Percentiles rank a stretch among this genome's conserved stretches.
Conservation (phyloP, 2,329 filamentous ascomycete species). For the Magnaporthiopsis poae region DNA sequence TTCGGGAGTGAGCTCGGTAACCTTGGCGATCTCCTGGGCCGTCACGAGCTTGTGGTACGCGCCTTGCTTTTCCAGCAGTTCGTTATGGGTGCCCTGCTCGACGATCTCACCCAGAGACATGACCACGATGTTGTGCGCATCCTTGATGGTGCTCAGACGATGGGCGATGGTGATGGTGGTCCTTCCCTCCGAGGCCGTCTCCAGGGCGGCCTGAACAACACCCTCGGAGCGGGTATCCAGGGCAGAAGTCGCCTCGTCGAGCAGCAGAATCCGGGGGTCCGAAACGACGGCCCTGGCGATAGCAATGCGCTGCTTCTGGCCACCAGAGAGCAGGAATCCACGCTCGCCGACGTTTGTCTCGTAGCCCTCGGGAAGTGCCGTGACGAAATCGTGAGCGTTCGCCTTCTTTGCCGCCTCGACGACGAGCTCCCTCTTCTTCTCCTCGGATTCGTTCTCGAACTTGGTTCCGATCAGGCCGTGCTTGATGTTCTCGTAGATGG, state of each 20-base stretch:
- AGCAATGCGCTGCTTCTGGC: conserved; percentile 93
- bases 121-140: conserved; percentile 91
- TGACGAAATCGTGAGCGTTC: conserved; percentile 89
- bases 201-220: conserved; percentile 84
- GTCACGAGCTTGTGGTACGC: conserved; percentile 80
- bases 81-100: conserved; percentile 82
- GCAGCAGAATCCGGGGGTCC: conserved; percentile 80
- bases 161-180: conserved; percentile 97
- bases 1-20: conserved; percentile 42
- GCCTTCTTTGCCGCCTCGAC: conserved; percentile 77
- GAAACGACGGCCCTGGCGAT: conserved; percentile 86
- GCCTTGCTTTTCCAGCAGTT: conserved; percentile 58
- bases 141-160: conserved; percentile 84
- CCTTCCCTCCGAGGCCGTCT: conserved; percentile 72
- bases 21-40: conserved; percentile 69
- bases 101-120: conserved; percentile 78
- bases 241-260: conserved; percentile 90
- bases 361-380: conserved; percentile 72
- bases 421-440: conserved; percentile 61
- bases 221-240: conserved; percentile 92
- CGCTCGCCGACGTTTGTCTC: conserved; percentile 92
- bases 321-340: conserved; percentile 83
- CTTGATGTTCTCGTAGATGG: conserved; percentile 82
- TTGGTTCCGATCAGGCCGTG: conserved; percentile 80
- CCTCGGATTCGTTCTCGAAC: conserved; percentile 57